Evolutionary conservation across 1,284 basidiomycete species (phyloP).

Genomic region (Melampsora americana): DNA sequence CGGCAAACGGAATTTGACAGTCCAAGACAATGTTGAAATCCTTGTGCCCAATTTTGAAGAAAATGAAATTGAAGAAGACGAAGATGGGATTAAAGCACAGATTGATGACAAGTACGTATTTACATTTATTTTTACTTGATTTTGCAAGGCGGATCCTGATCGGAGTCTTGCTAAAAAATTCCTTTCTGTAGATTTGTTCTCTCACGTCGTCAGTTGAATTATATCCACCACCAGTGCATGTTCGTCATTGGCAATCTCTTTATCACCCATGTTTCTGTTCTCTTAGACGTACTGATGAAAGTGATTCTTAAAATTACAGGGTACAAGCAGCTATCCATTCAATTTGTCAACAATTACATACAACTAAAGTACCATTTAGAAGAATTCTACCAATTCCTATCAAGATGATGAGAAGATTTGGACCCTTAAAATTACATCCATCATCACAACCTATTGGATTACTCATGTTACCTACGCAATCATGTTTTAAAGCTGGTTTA

Average conservation of each 20-base stretch:
- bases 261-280: too few relatives aligned
- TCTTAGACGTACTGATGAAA: background rate
- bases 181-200: constrained; percentile 26
- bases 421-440: background rate
- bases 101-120: constrained; percentile 16
- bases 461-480: background rate
- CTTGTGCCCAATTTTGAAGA: constrained; percentile 6
- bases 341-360: background rate
- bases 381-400: constrained; percentile 1
- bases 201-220: constrained; percentile 23
- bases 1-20: background rate
- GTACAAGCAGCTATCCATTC: constrained; percentile 3
- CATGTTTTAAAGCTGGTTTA: constrained; percentile 1
- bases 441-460: background rate
- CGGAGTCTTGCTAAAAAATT: background rate
- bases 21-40: constrained; percentile 1
- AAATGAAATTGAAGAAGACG: constrained; percentile 15
- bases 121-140: background rate
- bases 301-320: background rate
- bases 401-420: constrained; percentile 4
- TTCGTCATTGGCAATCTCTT: background rate
- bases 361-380: background rate
- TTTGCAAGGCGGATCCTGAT: too few relatives aligned
- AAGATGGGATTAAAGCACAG: constrained; percentile 22
- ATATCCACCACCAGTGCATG: constrained; percentile 39